A percentile compares a stretch with the other conserved stretches of the same genome.
These are phyloP conservation scores for Kurtzmaniella quercitrusa DNA, from an alignment of 1,139 yeast species.

Conservation along the genomic window DNA sequence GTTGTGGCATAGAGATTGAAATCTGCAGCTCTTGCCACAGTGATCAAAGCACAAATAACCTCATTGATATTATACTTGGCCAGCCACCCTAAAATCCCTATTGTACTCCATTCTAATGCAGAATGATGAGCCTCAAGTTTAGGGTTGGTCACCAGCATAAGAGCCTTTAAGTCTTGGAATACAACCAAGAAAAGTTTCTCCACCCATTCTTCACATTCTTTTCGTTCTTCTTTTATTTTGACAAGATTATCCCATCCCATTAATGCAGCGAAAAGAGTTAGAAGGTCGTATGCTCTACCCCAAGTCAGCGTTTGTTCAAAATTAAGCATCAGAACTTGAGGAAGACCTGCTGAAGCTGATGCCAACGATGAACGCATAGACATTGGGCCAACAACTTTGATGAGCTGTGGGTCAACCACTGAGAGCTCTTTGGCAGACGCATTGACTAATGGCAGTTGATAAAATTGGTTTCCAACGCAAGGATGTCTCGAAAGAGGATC, in stretches of 20 bases:
- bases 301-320: constrained; percentile 36
- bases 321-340: constrained; percentile 28
- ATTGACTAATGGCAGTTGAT: constrained; percentile 34
- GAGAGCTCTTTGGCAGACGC: constrained; percentile 33
- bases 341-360: constrained; percentile 29
- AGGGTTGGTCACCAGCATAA: constrained; percentile 22
- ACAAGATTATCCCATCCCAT: constrained; percentile 40
- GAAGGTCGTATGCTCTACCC: constrained; percentile 41
- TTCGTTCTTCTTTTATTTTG: constrained; percentile 17
- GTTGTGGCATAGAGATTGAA: constrained; percentile 39
- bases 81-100: constrained; percentile 41
- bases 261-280: constrained; percentile 34
- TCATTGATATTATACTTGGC: constrained; percentile 37
- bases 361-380: constrained; percentile 26
- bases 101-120: constrained; percentile 41
- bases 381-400: constrained; percentile 27
- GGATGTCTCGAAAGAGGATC: constrained; percentile 35
- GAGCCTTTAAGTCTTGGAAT: constrained; percentile 35
- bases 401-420: constrained; percentile 31
- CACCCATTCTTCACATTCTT: constrained; percentile 35
- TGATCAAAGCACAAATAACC: constrained; percentile 36
- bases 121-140: constrained; percentile 31
- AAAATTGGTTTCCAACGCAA: constrained; percentile 29
- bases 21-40: constrained; percentile 34
- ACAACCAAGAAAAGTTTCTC: constrained; percentile 36